Percentiles rank a stretch among this genome's conserved stretches.
These are phyloP conservation scores for Lasiosphaeria ovina DNA, from an alignment of 495 filamentous ascomycete species.

Conservation along the genomic window DNA sequence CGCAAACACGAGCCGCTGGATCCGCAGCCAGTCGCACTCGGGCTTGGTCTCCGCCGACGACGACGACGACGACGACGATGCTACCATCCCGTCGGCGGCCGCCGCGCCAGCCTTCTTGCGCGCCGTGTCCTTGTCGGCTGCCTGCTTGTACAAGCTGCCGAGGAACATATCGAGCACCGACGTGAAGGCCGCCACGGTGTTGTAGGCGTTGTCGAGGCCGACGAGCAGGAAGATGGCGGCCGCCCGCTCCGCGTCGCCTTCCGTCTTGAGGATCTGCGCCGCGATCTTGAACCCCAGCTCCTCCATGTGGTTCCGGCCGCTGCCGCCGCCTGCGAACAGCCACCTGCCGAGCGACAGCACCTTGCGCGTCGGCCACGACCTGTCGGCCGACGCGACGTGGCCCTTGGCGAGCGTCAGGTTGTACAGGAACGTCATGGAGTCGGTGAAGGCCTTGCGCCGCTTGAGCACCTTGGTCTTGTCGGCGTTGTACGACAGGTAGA, in stretches of 20 bases:
- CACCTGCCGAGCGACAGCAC: neutral
- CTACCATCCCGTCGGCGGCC: too few relatives aligned
- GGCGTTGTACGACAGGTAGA: conserved; percentile 21
- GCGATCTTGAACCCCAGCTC: conserved; percentile 13
- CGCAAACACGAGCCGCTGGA: too few relatives aligned
- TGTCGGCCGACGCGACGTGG: conserved; percentile 6
- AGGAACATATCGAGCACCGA: conserved; percentile 1
- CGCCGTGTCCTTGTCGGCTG: neutral
- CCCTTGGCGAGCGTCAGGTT: conserved; percentile 12
- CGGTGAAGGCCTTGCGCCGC: conserved; percentile 17
- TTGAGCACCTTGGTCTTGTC: conserved; percentile 19
- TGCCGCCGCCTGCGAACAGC: neutral
- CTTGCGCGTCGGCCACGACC: neutral
- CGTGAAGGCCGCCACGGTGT: conserved; percentile 5
- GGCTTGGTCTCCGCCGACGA: too few relatives aligned
- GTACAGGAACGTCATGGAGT: conserved; percentile 10
- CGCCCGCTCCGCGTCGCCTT: conserved; percentile 7
- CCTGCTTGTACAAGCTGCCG: neutral
- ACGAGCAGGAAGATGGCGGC: conserved; percentile 19
- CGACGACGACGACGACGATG: too few relatives aligned
- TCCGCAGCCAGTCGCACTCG: too few relatives aligned
- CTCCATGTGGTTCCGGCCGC: conserved; percentile 9
- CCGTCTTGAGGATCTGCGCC: conserved; percentile 9
- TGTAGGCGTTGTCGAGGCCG: conserved; percentile 19
- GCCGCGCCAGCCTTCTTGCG: neutral